Evolutionary conservation across 768 basidiomycete genomes (phyloP).

Genomic region (Pulveroboletus ravenelii): DNA sequence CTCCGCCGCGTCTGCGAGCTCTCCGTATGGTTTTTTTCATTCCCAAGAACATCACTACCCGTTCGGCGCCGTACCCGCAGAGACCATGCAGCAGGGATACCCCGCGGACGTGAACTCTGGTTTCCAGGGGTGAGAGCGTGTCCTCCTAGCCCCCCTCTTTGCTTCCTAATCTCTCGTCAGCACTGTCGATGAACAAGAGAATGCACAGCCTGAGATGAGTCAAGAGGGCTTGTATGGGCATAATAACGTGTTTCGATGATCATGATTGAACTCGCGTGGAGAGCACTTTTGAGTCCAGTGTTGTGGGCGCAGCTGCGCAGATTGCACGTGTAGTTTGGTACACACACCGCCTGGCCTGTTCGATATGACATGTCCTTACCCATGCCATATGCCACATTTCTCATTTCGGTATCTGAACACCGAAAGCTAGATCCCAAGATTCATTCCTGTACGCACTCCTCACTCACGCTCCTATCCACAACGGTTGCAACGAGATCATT

Average conservation of each 20-base stretch:
- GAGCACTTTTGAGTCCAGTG: background rate
- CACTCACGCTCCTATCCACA: conserved; percentile 1
- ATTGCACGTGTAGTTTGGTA: too few species aligned
- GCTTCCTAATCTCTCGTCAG: conserved; percentile 7
- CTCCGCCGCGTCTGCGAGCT: conserved; percentile 1
- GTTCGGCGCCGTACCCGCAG: background rate
- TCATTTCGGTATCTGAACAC: conserved; percentile 14
- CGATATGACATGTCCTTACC: conserved; percentile 10
- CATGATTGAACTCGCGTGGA: conserved; percentile 3
- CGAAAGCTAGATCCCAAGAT: background rate
- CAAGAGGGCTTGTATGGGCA: conserved; percentile 7
- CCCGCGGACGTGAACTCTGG: background rate
- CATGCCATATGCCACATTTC: conserved; percentile 25
- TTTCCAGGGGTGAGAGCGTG: conserved; percentile 8
- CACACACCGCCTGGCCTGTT: background rate
- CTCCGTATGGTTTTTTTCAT: background rate
- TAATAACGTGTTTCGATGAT: conserved; percentile 9
- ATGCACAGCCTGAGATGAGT: conserved; percentile 8
- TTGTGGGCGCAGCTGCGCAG: background rate
- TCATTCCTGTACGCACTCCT: conserved; percentile 15
- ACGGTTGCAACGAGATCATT: conserved; percentile 11
- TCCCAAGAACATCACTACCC: background rate
- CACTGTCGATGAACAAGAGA: conserved; percentile 2
- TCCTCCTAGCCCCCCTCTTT: background rate
- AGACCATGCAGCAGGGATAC: conserved; percentile 2